Evolutionary conservation across 768 basidiomycete species (phyloP), one percentile per base, ranked within the genome.

Genomic region (Melanogaster broomeanus): DNA sequence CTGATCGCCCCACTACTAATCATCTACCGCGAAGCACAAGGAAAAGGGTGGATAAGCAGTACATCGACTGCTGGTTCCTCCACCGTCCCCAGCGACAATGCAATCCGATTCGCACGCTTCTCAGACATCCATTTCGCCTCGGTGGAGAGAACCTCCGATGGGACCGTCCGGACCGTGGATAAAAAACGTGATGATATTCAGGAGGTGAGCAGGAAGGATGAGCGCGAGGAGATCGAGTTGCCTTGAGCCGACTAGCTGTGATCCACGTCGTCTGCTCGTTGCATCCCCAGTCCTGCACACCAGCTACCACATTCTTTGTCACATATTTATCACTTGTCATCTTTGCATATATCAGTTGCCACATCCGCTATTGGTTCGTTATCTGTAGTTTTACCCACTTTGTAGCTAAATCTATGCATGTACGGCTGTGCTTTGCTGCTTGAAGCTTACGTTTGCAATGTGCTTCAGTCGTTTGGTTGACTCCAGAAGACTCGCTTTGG

Each of bases 1-100:
- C 51, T 66, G 34, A 68, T 76, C 30, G 69, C 72, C 2, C 73
- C 73, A 1, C 51, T 71, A 2, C 54, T 76, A 34, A 76, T 76
- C 42, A 57, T 76, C 35, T 64, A 71, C 42, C 66, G 75, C 47
- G 72, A 76, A 46, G 67, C 69, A 0, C 57, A 62, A 18, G 76
- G 75, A 2, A 65, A 65, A 25, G 72, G 73, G 1, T 74, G 72
- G 71, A 56, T 67, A 4, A 67, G 65, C 19, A 51, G 51, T 9
- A 37, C 50, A 0, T 42, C 60, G 6, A 43, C 60, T 2, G 44
- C 50, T 4, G 31, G 16, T 1, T 49, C 56, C 2, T 40, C 52
- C 13, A 45, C 48, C 11, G 21, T 4, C 39, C 43, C 21, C 5
- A 48, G 41, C 13, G 49, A 48, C 6, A 45, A 18, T 4, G 51